Evolutionary conservation across 495 filamentous ascomycete species (phyloP), one percentile per base, ranked within the genome.

Genomic region (Aspergillus mulundensis): DNA sequence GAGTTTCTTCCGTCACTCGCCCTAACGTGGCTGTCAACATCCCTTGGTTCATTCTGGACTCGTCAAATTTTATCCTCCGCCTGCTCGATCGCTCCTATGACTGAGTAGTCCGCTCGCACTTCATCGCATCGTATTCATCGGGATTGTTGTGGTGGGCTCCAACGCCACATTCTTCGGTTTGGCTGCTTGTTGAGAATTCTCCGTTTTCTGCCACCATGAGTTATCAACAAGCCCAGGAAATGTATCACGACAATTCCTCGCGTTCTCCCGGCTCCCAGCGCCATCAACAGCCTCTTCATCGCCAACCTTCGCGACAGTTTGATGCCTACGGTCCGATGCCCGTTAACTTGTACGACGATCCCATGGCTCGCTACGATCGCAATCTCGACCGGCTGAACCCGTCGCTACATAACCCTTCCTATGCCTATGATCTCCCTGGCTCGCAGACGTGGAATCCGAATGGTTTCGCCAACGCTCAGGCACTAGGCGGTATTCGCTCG

Each of bases 361-460:
- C 81, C 52, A 78, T 77, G 75, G 72, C 72, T 60, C 78, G 79
- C 69, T 87, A 79, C 67, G 84, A 81, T 63, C 77, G 71, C 63
- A 76, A 75, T 64, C 78, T 82, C 60, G 83, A 85, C 61, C 80
- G 81, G 55, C 69, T 82, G 58, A 84, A 84, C 62, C 73, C 80
- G 7, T 77, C 76, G 34, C 67, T 81, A 62, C 70, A 77, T 53
- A 73, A 75, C 55, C 73, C 70, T 45, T 71, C 67, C 25, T 84
- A 84, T 61, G 79, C 77, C 12, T 86, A 84, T 57, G 83, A 85
- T 54, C 71, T 84, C 54, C 74, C 81, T 47, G 82, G 79, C 30
- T 82, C 82, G n/a, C 83, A 86, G 64, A 83, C 82, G 6, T 87
- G 85, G 84, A 87, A 87, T 53, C 76, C 80, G 36, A 76, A 77